Evolutionary conservation across 2,329 filamentous ascomycete species (phyloP).

Genomic region (Neonectria ditissima): DNA sequence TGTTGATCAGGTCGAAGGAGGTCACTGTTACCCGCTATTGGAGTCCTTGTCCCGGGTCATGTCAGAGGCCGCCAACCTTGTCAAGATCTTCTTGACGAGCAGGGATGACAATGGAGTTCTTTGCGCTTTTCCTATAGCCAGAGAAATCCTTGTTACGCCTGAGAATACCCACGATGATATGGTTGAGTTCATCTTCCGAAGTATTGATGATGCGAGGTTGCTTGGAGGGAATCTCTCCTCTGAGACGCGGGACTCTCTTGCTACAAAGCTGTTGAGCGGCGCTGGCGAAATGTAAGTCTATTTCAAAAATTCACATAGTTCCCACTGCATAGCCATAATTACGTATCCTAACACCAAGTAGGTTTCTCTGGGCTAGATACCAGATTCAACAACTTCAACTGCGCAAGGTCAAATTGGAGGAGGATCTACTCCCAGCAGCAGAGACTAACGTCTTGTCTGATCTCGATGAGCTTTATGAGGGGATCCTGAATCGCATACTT

Average conservation of each 20-base stretch:
- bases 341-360: neutral
- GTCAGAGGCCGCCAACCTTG: neutral
- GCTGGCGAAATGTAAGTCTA: neutral
- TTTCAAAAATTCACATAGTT: neutral
- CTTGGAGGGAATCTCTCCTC: neutral
- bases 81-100: conserved; percentile 2
- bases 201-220: neutral
- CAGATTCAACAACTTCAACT: no score
- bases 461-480: no score
- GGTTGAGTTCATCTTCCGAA: neutral
- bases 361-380: neutral
- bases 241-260: neutral
- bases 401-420: no score
- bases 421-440: no score
- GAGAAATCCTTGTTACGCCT: neutral
- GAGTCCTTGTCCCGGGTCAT: neutral
- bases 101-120: neutral
- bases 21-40: neutral
- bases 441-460: no score
- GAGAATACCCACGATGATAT: neutral
- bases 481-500: no score
- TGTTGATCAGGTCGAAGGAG: neutral
- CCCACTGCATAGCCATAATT: neutral
- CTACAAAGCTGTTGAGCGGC: neutral
- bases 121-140: neutral